These are phyloP conservation scores for Penicillium sp. DNA, from an alignment of 2,329 filamentous ascomycete species.

Conservation along the genomic window DNA sequence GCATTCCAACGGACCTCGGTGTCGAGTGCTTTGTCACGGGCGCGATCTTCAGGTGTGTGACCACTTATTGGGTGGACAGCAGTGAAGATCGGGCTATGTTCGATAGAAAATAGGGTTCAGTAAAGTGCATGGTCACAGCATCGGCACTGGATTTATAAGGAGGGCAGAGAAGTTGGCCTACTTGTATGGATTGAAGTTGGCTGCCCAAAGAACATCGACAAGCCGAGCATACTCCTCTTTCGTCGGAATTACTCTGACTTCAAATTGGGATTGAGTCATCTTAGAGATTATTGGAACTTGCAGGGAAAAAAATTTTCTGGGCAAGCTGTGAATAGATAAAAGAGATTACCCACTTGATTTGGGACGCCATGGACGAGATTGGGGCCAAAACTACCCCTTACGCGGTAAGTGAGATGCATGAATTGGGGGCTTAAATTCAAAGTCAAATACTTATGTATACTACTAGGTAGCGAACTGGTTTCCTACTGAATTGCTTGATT, in stretches of 20 bases:
- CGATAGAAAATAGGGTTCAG: not conserved
- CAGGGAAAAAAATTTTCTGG: too few relatives aligned
- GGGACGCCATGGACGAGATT: not conserved
- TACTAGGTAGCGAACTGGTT: too few relatives aligned
- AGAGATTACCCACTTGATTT: not conserved
- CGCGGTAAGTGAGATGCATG: not conserved
- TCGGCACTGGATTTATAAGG: too few relatives aligned
- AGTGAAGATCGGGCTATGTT: conserved; percentile 18
- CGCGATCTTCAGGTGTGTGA: conserved; percentile 17
- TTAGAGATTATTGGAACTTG: not conserved
- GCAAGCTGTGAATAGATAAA: not conserved
- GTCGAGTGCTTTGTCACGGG: conserved; percentile 17
- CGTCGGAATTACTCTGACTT: conserved; percentile 12
- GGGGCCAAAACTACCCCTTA: not conserved
- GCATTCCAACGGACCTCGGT: conserved; percentile 20
- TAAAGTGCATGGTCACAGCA: not conserved
- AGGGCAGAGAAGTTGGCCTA: not conserved
- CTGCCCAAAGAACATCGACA: conserved; percentile 17
- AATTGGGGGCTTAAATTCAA: not conserved
- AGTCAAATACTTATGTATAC: too few relatives aligned
- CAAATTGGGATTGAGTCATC: conserved; percentile 6
- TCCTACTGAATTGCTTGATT: too few relatives aligned
- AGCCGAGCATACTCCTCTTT: conserved; percentile 19
- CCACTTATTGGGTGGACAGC: conserved; percentile 19
- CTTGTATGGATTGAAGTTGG: conserved; percentile 22